Evolutionary conservation across 1,284 basidiomycete species (phyloP).

Genomic region (Cryptococcus hybrid): DNA sequence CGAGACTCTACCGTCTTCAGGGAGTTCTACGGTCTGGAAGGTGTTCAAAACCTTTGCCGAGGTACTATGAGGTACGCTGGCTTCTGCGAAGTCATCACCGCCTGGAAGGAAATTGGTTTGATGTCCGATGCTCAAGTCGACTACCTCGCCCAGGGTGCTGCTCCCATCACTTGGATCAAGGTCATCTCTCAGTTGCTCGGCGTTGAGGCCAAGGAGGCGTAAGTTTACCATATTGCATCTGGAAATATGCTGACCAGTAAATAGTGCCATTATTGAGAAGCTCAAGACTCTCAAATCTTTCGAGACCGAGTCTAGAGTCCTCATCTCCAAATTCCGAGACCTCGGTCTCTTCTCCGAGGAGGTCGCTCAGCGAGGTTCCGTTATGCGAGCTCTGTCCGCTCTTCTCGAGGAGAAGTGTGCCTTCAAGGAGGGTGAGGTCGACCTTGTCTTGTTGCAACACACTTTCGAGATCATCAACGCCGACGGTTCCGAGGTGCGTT

Average conservation of each 20-base stretch:
- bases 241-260: conserved; percentile 2
- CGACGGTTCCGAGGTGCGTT: conserved; percentile 68
- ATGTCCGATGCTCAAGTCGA: conserved; percentile 73
- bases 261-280: conserved; percentile 59
- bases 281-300: conserved; percentile 70
- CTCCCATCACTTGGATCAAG: conserved; percentile 70
- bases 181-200: conserved; percentile 77
- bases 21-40: conserved; percentile 83
- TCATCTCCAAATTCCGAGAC: conserved; percentile 86
- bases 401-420: conserved; percentile 88
- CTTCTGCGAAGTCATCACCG: conserved; percentile 95
- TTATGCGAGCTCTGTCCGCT: conserved; percentile 92
- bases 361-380: conserved; percentile 67
- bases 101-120: conserved; percentile 86
- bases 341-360: conserved; percentile 84
- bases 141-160: conserved; percentile 65
- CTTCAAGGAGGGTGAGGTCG: conserved; percentile 87
- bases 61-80: conserved; percentile 96
- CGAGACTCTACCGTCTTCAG: conserved; percentile 89
- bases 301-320: conserved; percentile 66
- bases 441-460: conserved; percentile 97
- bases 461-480: conserved; percentile 87
- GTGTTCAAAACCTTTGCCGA: conserved; percentile 87
- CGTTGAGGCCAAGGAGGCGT: conserved; percentile 70
- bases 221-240: conserved; percentile 25